phyloP scores from a whole-genome alignment of 768 basidiomycete species.

The Lyophyllum decastes region DNA sequence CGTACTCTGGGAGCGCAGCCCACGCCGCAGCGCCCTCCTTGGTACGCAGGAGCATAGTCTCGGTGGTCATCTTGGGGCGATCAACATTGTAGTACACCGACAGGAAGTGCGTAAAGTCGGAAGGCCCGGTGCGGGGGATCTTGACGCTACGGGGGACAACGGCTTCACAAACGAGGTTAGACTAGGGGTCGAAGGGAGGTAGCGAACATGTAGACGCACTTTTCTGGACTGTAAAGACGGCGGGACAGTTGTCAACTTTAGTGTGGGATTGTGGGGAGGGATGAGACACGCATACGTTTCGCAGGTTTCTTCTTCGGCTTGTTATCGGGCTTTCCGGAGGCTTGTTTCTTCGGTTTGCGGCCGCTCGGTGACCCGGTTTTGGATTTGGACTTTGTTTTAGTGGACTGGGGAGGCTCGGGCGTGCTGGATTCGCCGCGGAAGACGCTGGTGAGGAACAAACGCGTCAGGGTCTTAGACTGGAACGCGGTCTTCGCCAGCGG shows the following conservation, averaged over 20 bases:
- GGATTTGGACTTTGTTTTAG: not conserved
- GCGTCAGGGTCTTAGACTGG: conserved; percentile 8
- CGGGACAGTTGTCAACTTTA: not conserved
- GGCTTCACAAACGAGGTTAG: conserved; percentile 7
- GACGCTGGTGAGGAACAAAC: conserved; percentile 18
- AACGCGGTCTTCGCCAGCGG: conserved; percentile 6
- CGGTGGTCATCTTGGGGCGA: not conserved
- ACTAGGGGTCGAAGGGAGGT: not conserved
- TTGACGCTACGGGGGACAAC: not conserved
- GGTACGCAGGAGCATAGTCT: not conserved
- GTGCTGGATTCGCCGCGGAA: conserved; percentile 8
- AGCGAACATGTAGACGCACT: too few species aligned
- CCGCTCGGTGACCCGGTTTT: too few species aligned
- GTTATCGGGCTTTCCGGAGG: conserved; percentile 6
- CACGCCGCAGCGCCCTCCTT: conserved; percentile 21
- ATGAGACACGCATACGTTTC: conserved; percentile 12
- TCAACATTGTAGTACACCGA: not conserved
- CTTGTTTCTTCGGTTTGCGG: too few species aligned
- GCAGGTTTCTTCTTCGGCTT: not conserved
- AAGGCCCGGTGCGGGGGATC: not conserved
- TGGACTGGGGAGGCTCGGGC: not conserved
- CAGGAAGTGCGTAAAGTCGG: conserved; percentile 2
- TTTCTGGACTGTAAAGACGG: conserved; percentile 1
- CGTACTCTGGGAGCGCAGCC: conserved; percentile 28
- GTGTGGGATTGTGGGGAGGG: not conserved